These are phyloP conservation scores for Corchorus capsularis DNA, from an alignment of 345 rosid species.

Conservation along the genomic window DNA sequence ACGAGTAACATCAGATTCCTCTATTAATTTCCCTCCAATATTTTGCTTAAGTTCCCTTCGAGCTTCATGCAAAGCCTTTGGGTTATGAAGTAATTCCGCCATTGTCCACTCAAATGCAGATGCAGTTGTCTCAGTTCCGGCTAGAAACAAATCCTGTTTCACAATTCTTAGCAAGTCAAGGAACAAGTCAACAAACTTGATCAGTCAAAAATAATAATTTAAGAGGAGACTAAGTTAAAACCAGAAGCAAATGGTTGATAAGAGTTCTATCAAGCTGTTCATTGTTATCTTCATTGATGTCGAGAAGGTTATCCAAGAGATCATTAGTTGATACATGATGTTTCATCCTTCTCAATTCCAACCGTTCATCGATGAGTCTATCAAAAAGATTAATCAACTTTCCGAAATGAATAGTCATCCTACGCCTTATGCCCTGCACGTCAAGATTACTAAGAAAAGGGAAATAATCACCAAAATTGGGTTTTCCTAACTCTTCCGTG, in stretches of 20 bases:
- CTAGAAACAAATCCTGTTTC: conserved; percentile 7
- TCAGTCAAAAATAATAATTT: neutral
- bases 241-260: neutral
- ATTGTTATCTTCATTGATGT: neutral
- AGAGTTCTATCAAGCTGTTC: neutral
- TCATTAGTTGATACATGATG: neutral
- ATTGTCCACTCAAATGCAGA: too few relatives aligned
- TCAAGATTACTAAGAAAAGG: too few relatives aligned
- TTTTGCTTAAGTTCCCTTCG: too few relatives aligned
- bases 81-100: too few relatives aligned
- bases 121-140: neutral
- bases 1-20: too few relatives aligned
- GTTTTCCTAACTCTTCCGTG: too few relatives aligned
- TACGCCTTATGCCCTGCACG: neutral
- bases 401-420: neutral
- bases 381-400: neutral
- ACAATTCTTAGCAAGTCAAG: neutral
- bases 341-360: neutral
- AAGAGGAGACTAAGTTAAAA: neutral
- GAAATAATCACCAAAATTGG: too few relatives aligned
- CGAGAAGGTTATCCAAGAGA: neutral
- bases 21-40: too few relatives aligned
- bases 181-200: neutral
- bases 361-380: neutral
- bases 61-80: too few relatives aligned